These are phyloP conservation scores for Coniochaeta sp. DNA, from an alignment of 2,329 filamentous ascomycete genomes.

Conservation along the genomic window DNA sequence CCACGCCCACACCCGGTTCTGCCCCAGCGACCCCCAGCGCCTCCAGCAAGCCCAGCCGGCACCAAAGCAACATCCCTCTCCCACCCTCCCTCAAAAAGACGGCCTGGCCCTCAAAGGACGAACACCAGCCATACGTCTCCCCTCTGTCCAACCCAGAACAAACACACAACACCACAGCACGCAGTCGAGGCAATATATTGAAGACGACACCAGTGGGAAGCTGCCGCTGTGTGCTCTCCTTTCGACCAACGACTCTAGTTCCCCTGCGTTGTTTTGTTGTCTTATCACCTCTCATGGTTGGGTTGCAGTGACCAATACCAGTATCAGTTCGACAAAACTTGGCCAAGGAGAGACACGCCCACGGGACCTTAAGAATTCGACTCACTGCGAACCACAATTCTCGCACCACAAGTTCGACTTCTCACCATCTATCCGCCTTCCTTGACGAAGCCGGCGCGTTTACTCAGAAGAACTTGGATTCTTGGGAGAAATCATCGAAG, in stretches of 20 bases:
- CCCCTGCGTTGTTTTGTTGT: not conserved
- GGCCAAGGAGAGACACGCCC: not conserved
- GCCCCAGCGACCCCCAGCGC: not conserved
- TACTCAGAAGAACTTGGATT: not conserved
- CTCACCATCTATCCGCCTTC: not conserved
- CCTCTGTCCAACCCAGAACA: not conserved
- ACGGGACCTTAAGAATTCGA: no score
- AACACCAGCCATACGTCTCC: not conserved
- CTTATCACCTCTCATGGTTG: not conserved
- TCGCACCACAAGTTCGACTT: not conserved
- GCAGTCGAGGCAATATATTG: not conserved
- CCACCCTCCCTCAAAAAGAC: constrained; percentile 1
- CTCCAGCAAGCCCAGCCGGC: not conserved
- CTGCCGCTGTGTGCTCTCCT: not conserved
- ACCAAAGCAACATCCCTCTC: not conserved
- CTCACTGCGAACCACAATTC: not conserved
- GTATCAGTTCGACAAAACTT: not conserved
- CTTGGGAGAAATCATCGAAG: not conserved
- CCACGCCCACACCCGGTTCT: constrained; percentile 1
- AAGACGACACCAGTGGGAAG: constrained; percentile 1
- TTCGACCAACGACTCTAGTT: not conserved
- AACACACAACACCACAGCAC: constrained; percentile 2
- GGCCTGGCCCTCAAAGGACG: not conserved
- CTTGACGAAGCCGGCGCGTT: not conserved
- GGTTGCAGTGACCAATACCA: not conserved